Evolutionary conservation across 1,139 yeast genomes (phyloP), one percentile per base, ranked within the genome.

Genomic region (Pichia sp.): DNA sequence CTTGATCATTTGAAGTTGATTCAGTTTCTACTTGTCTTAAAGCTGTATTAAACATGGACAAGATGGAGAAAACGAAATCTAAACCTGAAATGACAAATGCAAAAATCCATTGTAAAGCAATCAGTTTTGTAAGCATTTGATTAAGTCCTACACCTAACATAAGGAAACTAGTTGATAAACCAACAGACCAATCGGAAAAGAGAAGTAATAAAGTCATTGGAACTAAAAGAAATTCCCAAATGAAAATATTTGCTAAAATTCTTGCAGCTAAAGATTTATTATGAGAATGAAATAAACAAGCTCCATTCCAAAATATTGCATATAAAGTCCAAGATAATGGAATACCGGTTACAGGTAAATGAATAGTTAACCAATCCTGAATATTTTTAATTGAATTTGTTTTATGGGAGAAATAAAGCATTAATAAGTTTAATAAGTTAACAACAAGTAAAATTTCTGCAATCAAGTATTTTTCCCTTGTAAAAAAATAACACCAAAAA

Each of bases 91-190:
- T 83, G 46, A 74, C 64, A 54, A 82, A 78, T 9, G 89, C 94
- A 67, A 85, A 85, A 53, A 82, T 77, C 95, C 95, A 86, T 66
- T 85, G 95, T 51, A 85, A 70, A 3, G 92, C 92, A 67, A 85
- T 73, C 29, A 76, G 68, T 66, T 77, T 82, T 46, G 78, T 74
- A 58, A 80, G 71, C 49, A 85, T 62, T 65, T 85, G 95, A 47
- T 83, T 82, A 43, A 82, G 68, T 3, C 80, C 92, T 40, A 85
- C 62, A 30, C 85, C 90, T 52, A 82, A 71, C 51, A 73, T 68
- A 54, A 85, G 67, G 52, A 74, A 71, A 29, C 82, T 64, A 23
- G 80, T 69, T 41, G 80, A 67, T 39, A 83, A 63, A 8, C 87
- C 90, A 45, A 80, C 65, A 3, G 82, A 80, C 78, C 85, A 86